Evolutionary conservation across 208 protist genomes (phyloP).

Genomic region (Acanthamoeba royreba): DNA sequence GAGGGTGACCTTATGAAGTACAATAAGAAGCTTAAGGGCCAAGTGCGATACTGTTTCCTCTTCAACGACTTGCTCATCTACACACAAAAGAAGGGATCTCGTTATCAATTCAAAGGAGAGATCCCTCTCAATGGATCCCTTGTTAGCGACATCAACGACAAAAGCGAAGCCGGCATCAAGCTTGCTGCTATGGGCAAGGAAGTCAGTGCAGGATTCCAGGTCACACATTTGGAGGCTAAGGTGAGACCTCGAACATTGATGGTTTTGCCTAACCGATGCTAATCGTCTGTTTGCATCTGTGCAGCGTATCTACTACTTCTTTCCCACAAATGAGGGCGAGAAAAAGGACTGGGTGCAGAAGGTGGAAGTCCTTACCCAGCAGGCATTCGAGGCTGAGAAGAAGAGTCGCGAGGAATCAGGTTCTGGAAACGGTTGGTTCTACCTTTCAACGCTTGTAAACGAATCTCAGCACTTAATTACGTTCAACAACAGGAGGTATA

Average conservation of each 20-base stretch:
- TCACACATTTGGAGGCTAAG: background rate
- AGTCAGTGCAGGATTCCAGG: background rate
- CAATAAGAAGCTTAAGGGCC: constrained; percentile 6
- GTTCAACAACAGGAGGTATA: background rate
- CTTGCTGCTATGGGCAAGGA: background rate
- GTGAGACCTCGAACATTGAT: background rate
- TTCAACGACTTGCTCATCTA: constrained; percentile 33
- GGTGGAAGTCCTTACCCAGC: background rate
- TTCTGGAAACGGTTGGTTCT: background rate
- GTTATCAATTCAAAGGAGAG: background rate
- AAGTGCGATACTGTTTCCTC: constrained; percentile 20
- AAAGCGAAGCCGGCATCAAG: background rate
- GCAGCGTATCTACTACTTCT: background rate
- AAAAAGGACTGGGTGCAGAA: background rate
- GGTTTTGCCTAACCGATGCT: background rate
- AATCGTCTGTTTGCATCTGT: background rate
- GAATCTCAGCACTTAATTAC: background rate
- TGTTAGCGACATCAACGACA: background rate
- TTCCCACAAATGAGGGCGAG: background rate
- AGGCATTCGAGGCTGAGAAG: background rate
- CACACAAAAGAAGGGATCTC: background rate
- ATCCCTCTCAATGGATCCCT: background rate
- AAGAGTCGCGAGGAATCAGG: background rate
- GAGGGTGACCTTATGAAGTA: constrained; percentile 4
- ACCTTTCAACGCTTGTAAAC: background rate